Evolutionary conservation across 2,329 filamentous ascomycete species (phyloP), one percentile per base, ranked within the genome.

Genomic region (Helotiales sp.): DNA sequence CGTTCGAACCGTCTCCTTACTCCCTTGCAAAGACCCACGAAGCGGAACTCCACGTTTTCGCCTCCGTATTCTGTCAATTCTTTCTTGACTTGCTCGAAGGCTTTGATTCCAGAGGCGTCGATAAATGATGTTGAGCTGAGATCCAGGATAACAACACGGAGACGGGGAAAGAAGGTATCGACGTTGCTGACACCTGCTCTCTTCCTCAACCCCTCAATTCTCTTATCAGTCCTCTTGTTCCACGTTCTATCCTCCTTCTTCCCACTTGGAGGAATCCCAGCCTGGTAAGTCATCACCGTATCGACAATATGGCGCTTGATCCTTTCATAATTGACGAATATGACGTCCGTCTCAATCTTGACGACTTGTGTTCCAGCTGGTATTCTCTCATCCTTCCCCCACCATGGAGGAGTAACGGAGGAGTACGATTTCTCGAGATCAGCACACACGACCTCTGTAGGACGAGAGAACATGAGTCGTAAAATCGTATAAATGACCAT

Each of bases 111-210:
- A 1, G 52, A 60, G 1, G 53, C 54, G 30, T 67, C 65, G 22
- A 67, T 54, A 27, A 66, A 63, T 1, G 55, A 52, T 5, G 61
- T 65, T 7, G 53, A 33, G 1, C 53, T 40, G 9, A 67, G 55
- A 36, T 66, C 59, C 5, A 63, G 27, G 15, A 67, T 53, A 8
- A 67, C 29, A 17, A 67, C 61, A 5, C 53, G 52, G 15, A 66
- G 53, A 4, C 36, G 54, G 19, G 52, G 49, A 7, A 44, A 19
- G 19, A 57, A 56, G 5, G 46, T 58, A 33, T 58, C 53, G 10
- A 54, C 22, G 33, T 55, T 47, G 13, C 19, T 52, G 22, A 63
- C 24, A 17, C 59, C 57, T 19, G 55, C 55, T 3, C 52, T 48
- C 8, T 29, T 52, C 27, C 63, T 55, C 1, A 64, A 53, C 10